Conservation (phyloP, 345 rosid genomes). For the Pistacia vera region DNA sequence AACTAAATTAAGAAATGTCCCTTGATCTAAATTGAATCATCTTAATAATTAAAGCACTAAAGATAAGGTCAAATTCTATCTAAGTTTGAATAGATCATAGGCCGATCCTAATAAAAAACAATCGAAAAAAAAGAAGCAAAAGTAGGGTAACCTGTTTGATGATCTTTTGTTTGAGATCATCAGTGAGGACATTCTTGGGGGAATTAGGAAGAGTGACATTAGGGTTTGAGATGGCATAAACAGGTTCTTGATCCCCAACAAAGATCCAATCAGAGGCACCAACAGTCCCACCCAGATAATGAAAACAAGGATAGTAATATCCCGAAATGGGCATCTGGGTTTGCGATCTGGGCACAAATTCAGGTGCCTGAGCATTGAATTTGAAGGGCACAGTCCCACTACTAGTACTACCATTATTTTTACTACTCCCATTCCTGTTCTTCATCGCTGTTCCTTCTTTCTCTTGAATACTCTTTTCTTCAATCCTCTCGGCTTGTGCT, state of each 20-base stretch:
- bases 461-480: slow-evolving; percentile 25
- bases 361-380: slow-evolving; percentile 93
- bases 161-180: slow-evolving; percentile 81
- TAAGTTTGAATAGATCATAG: not conserved
- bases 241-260: slow-evolving; percentile 71
- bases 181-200: slow-evolving; percentile 57
- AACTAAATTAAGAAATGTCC: not conserved
- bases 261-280: slow-evolving; percentile 77
- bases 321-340: slow-evolving; percentile 56
- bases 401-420: slow-evolving; percentile 14
- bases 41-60: not conserved
- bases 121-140: not conserved
- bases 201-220: slow-evolving; percentile 45
- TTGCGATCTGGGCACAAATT: slow-evolving; percentile 78
- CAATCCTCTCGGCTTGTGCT: slow-evolving; percentile 40
- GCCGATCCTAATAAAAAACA: not conserved
- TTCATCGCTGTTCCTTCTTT: slow-evolving; percentile 27
- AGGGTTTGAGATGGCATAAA: slow-evolving; percentile 54
- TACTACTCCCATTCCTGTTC: slow-evolving; percentile 10
- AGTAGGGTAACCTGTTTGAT: slow-evolving; percentile 69
- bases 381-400: slow-evolving; percentile 53
- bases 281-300: slow-evolving; percentile 52
- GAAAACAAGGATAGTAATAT: slow-evolving; percentile 67
- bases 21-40: not conserved
- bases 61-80: too few relatives aligned